These are phyloP conservation scores for Candida adriatica DNA, from an alignment of 805 yeast genomes.

Conservation along the genomic window DNA sequence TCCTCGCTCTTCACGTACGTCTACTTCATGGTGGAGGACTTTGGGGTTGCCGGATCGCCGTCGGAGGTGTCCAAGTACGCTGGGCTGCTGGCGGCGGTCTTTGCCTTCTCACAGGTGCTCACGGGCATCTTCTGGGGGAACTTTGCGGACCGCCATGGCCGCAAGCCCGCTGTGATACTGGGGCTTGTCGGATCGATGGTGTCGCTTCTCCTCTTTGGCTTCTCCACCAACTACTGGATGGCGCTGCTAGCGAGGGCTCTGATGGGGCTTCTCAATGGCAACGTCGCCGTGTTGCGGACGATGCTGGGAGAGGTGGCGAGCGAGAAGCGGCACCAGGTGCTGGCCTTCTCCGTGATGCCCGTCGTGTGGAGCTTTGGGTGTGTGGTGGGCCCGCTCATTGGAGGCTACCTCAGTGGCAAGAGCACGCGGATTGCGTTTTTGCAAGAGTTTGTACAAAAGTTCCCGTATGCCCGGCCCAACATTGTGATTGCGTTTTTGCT, in stretches of 20 bases:
- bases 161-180: conserved; percentile 41
- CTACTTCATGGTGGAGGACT: conserved; percentile 54
- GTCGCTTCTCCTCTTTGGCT: conserved; percentile 5
- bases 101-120: conserved; percentile 51
- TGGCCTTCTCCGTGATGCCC: conserved; percentile 12
- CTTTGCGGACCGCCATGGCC: conserved; percentile 47
- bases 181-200: conserved; percentile 1
- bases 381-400: conserved; percentile 12
- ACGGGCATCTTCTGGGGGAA: conserved; percentile 56
- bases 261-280: conserved; percentile 11
- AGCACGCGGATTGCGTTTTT: conserved; percentile 3
- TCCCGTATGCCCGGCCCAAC: conserved; percentile 12
- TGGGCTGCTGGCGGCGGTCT: conserved; percentile 52
- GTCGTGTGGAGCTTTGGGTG: conserved; percentile 8
- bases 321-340: conserved; percentile 11
- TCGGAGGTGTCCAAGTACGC: conserved; percentile 49
- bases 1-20: conserved; percentile 57
- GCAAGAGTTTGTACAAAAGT: conserved; percentile 5
- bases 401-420: conserved; percentile 11
- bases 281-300: conserved; percentile 12
- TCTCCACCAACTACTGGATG: conserved; percentile 5
- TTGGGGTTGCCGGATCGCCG: conserved; percentile 40
- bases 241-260: conserved; percentile 6
- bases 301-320: conserved; percentile 11
- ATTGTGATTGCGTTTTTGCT: conserved; percentile 5